Base-by-base conservation (phyloP, 2,329 filamentous ascomycete species). In the Beauveria scarabaeidicola region DNA sequence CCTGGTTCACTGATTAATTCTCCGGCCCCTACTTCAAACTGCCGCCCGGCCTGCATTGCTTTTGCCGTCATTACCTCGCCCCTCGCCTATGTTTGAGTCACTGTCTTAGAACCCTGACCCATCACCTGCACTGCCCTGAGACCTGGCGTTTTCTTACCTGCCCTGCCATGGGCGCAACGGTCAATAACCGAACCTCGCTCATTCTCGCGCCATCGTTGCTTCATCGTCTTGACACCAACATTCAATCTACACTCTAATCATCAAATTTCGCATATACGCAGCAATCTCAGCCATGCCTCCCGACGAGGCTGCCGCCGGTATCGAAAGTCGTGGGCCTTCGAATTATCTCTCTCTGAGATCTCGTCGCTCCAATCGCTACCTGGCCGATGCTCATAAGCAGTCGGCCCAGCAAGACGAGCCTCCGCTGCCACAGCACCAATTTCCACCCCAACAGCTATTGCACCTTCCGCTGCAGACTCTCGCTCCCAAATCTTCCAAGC, bases 341-440 rank as follows among this genome's bases (percentile, higher is more conserved):
- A 44, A 55, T 21, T 61, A 54, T 36, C 51, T 61, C 32, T 61
- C 60, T 29, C 51, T 61, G 43, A 53, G 60, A 44, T 61, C 60
- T 11, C 60, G 60, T 11, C 54, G 51, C 19, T 61, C 60, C 10
- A 50, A 58, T 27, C 43, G 40, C 17, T 21, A 48, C 17, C 36
- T 58, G 13, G 44, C 41, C 5, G 51, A 61, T 23, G 56, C 56
- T 21, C 21, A 13, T 48, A 52, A 58, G 46, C 55, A 58, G 27
- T n/a, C 56, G 3, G 25, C 56, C 15, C 56, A 41, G 15, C 36
- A 52, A 25, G 38, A 52, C 2, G 47, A 58, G 27, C 56, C 56
- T 23, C 19, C 56, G 8, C 38, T 52, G 15, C 48, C 56, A 25
- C 47, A 13, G 38, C 36, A 21, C 21, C 55, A 46, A 5, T 36